A percentile compares a stretch with the other conserved stretches of the same genome.
These are phyloP conservation scores for Fulvia fulva DNA, from an alignment of 2,329 filamentous ascomycete species.

Conservation along the genomic window DNA sequence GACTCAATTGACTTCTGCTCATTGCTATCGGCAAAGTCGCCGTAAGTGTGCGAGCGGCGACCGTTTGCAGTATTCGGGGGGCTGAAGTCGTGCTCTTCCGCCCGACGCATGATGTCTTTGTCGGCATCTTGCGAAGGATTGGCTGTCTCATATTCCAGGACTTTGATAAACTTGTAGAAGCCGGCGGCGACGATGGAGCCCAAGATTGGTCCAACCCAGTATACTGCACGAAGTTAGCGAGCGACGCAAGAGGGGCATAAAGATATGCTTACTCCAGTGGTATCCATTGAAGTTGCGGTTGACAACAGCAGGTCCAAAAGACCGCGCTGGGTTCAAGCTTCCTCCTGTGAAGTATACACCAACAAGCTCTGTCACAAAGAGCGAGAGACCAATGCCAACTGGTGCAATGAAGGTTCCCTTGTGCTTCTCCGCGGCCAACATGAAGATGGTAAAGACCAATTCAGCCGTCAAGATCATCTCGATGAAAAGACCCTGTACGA, in stretches of 20 bases:
- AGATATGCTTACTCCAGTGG: slow-evolving; percentile 27
- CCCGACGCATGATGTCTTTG: neutral
- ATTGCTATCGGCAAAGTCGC: neutral
- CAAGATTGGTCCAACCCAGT: slow-evolving; percentile 29
- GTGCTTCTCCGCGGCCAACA: slow-evolving; percentile 36
- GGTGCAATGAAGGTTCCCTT: slow-evolving; percentile 32
- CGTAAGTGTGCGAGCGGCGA: neutral
- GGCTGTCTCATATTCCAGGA: slow-evolving; percentile 32
- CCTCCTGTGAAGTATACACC: slow-evolving; percentile 31
- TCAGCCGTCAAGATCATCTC: slow-evolving; percentile 33
- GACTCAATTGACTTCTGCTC: neutral
- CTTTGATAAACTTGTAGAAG: slow-evolving; percentile 34
- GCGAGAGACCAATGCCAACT: slow-evolving; percentile 26
- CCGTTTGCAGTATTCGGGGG: neutral
- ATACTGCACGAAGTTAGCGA: slow-evolving; percentile 3
- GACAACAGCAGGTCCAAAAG: slow-evolving; percentile 32
- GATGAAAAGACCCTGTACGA: slow-evolving; percentile 37
- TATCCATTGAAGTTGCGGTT: slow-evolving; percentile 27
- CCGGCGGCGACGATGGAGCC: slow-evolving; percentile 29
- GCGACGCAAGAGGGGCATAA: neutral
- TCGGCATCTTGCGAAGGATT: slow-evolving; percentile 23
- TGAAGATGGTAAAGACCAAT: slow-evolving; percentile 33
- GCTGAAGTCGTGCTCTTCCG: neutral
- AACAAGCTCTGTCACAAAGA: slow-evolving; percentile 23
- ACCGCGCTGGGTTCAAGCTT: slow-evolving; percentile 34